These are phyloP conservation scores for Amoebophrya sp. DNA, from an alignment of 169 alveolate species.

Conservation along the genomic window DNA sequence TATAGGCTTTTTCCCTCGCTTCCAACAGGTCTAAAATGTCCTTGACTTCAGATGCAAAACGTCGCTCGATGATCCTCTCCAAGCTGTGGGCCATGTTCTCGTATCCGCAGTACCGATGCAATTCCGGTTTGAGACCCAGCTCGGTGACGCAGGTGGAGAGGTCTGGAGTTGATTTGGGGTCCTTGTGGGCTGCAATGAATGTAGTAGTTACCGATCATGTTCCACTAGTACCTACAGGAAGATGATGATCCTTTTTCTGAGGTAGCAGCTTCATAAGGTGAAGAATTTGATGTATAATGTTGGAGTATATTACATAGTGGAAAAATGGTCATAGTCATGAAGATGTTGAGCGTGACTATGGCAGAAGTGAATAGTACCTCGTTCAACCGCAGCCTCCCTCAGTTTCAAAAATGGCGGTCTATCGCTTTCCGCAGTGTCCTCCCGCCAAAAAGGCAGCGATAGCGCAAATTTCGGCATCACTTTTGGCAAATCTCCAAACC, in stretches of 20 bases:
- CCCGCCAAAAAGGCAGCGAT: constrained; percentile 33
- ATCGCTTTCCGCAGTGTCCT: background rate
- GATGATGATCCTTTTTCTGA: no score
- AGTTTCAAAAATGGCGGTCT: background rate
- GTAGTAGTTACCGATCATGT: no score
- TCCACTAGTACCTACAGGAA: no score
- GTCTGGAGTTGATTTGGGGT: background rate
- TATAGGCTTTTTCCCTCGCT: background rate
- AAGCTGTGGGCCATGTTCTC: background rate
- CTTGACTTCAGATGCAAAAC: background rate
- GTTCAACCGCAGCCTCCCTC: constrained; percentile 2
- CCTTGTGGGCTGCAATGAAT: no score
- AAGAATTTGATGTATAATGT: no score
- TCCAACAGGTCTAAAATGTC: background rate
- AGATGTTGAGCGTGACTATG: background rate
- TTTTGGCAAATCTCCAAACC: constrained; percentile 33
- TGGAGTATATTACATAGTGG: background rate
- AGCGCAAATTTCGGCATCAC: constrained; percentile 24
- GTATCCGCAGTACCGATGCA: background rate
- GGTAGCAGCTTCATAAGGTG: no score
- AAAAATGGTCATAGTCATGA: background rate
- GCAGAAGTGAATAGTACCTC: background rate
- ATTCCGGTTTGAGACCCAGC: background rate
- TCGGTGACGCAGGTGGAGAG: background rate
- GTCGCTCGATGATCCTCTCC: background rate